These are phyloP conservation scores for Austroboletus festivus DNA, from an alignment of 768 basidiomycete genomes.

Conservation along the genomic window DNA sequence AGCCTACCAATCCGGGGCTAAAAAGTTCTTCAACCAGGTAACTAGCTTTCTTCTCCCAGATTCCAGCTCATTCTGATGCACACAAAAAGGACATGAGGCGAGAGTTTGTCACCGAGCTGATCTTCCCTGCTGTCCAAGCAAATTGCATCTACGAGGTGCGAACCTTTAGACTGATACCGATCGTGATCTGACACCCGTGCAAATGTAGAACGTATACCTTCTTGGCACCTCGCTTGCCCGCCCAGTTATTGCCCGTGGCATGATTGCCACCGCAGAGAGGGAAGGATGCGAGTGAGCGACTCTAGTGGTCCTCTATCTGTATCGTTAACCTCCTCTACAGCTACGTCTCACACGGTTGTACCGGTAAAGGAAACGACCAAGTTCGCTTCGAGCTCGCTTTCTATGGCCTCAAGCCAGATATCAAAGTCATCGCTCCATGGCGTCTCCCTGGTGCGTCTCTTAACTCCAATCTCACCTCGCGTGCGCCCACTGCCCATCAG, in stretches of 20 bases:
- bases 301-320: neutral
- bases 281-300: conserved; percentile 91
- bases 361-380: conserved; percentile 99
- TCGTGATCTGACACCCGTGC: neutral
- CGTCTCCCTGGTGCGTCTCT: conserved; percentile 72
- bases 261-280: conserved; percentile 88
- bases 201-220: conserved; percentile 84
- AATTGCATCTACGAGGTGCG: conserved; percentile 97
- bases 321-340: conserved; percentile 36
- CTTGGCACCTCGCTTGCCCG: conserved; percentile 97
- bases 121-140: conserved; percentile 97
- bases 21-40: conserved; percentile 91
- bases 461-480: neutral
- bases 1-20: conserved; percentile 88
- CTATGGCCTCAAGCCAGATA: conserved; percentile 96
- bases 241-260: conserved; percentile 97
- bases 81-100: conserved; percentile 78
- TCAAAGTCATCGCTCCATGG: conserved; percentile 99
- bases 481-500: conserved; percentile 36
- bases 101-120: conserved; percentile 94
- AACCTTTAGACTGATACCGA: neutral
- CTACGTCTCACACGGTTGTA: conserved; percentile 97
- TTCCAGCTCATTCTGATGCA: neutral
- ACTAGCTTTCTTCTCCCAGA: neutral
- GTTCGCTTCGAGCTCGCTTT: conserved; percentile 99